Evolutionary conservation across 345 rosid genomes (phyloP), one percentile per base, ranked within the genome.

Genomic region (Eucalyptus globulus): DNA sequence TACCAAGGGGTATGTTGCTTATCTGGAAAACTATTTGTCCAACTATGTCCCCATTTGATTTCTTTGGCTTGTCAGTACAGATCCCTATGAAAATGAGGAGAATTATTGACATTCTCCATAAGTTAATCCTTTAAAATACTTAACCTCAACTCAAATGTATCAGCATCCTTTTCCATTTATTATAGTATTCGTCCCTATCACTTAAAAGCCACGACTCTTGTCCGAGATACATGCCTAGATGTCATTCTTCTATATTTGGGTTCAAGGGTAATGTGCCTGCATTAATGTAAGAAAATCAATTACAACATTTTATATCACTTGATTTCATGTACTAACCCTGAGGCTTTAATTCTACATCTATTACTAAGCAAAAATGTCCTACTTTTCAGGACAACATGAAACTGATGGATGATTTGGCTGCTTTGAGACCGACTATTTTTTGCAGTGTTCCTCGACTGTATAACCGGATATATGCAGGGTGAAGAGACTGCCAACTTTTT

Each of bases 391-490:
- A 97, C 91, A 94, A 93, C 91, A 51, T 97, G 96, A 97, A 97
- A 91, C 89, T 97, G 89, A 93, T 94, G 93, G 99, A 97, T 91
- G 99, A 97, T 94, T 88, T 97, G 92, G 95, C 94, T 92, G 94
- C 92, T 89, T 93, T 97, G 67, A 93, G 93, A 93, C 99, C 99
- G 47, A 97, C 99, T 24, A 17, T 97, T 89, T 97, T 97, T 93
- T 93, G 96, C 91, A 97, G 99, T 89, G 99, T 97, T 90, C 99
- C 99, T 93, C 97, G 99, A 85, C 91, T 97, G 88, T 97, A 94
- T 86, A 96, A 97, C 89, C 95, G 97, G 88, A 93, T 97, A 88
- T 97, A 96, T 94, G 95, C 95, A 69, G 97, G 98, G 99, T 97
- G 92, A 88, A 88, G 56, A 88, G 50, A 81, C 90, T 27, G 51